A percentile compares a stretch with the other conserved stretches of the same genome.
Conservation (phyloP, 352 stramenopile genomes). For the Pythium folliculosum region DNA sequence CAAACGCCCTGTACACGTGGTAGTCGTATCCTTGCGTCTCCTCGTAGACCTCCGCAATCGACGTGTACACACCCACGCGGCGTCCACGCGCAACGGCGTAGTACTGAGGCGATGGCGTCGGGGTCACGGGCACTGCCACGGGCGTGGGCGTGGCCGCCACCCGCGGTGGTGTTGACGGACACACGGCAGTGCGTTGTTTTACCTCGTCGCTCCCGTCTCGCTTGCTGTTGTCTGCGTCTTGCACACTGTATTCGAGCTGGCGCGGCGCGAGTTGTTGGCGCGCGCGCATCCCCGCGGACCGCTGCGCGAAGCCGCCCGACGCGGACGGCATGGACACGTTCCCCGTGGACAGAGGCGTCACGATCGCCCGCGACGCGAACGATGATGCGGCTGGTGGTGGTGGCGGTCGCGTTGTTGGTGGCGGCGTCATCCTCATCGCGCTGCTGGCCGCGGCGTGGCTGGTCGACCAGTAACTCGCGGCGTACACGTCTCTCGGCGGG, state of each 20-base stretch:
- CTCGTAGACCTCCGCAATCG: conserved; percentile 39
- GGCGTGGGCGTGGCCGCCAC: too few species aligned
- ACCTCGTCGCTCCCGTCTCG: background rate
- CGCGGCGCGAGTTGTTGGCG: conserved; percentile 14
- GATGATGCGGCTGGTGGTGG: background rate
- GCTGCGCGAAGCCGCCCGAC: background rate
- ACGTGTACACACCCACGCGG: conserved; percentile 46
- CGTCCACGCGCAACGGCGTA: conserved; percentile 58
- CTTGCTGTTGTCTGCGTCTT: background rate
- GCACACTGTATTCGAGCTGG: background rate
- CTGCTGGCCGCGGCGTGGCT: background rate
- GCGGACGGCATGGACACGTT: background rate
- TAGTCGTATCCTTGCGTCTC: conserved; percentile 17
- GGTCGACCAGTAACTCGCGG: background rate
- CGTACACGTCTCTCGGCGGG: background rate
- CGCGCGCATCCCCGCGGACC: background rate
- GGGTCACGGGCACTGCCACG: conserved; percentile 5
- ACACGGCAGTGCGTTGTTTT: background rate
- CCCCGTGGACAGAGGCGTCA: background rate
- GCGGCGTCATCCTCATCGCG: background rate
- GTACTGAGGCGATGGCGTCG: background rate
- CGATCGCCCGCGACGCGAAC: background rate
- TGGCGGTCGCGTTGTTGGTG: too few species aligned
- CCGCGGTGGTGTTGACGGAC: background rate
- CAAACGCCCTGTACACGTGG: conserved; percentile 35